Percentiles rank a stretch among this genome's conserved stretches.
Evolutionary conservation across 352 stramenopile species (phyloP).

Genomic region (Thalassiosira hispida): DNA sequence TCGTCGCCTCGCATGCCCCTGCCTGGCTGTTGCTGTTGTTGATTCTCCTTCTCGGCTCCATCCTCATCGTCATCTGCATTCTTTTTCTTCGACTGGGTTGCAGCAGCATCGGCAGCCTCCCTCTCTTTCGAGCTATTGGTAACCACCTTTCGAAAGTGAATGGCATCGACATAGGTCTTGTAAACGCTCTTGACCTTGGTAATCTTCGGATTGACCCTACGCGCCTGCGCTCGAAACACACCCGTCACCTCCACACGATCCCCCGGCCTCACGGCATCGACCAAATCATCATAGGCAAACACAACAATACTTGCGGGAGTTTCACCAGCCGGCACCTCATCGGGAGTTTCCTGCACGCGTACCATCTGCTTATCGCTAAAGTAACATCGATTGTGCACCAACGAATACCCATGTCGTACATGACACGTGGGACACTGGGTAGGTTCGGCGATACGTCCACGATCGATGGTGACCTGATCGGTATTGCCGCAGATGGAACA

Average conservation of each 20-base stretch:
- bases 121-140: slow-evolving; percentile 32
- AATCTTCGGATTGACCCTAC: slow-evolving; percentile 92
- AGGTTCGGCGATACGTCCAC: slow-evolving; percentile 95
- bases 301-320: slow-evolving; percentile 97
- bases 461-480: slow-evolving; percentile 92
- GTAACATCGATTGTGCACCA: slow-evolving; percentile 97
- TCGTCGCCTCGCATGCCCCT: slow-evolving; percentile 36
- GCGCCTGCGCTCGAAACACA: slow-evolving; percentile 95
- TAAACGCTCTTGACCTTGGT: slow-evolving; percentile 96
- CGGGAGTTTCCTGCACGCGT: slow-evolving; percentile 97
- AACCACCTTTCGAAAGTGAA: slow-evolving; percentile 94
- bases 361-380: slow-evolving; percentile 99
- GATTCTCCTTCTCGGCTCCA: not conserved
- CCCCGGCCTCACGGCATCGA: slow-evolving; percentile 95
- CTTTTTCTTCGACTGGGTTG: slow-evolving; percentile 30
- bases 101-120: slow-evolving; percentile 30
- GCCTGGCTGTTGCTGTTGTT: slow-evolving; percentile 13
- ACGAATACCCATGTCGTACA: slow-evolving; percentile 91
- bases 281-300: slow-evolving; percentile 98
- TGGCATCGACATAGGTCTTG: slow-evolving; percentile 98
- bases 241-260: slow-evolving; percentile 95
- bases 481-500: slow-evolving; percentile 93
- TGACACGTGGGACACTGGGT: slow-evolving; percentile 86
- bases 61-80: slow-evolving; percentile 23
- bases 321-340: slow-evolving; percentile 97